Percentiles rank a stretch among this genome's conserved stretches.
Evolutionary conservation across 257 asterid genomes (phyloP).

Genomic region (Lycium ferocissimum): DNA sequence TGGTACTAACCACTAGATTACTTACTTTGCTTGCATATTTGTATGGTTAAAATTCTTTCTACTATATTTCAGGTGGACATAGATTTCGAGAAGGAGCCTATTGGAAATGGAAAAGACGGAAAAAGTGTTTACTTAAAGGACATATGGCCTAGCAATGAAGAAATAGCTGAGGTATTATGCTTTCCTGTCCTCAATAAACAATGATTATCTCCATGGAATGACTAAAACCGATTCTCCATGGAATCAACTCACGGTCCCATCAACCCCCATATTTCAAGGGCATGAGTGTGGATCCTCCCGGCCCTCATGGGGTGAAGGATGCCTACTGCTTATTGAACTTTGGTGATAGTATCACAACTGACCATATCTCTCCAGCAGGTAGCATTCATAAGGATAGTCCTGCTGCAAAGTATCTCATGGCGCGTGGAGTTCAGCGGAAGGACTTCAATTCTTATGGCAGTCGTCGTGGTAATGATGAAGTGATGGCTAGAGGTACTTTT

Average conservation of each 20-base stretch:
- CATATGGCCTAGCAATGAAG: slow-evolving; percentile 89
- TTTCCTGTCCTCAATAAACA: slow-evolving; percentile 5
- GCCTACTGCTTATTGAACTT: slow-evolving; percentile 86
- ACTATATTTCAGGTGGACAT: slow-evolving; percentile 70
- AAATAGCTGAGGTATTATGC: slow-evolving; percentile 73
- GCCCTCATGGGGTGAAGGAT: slow-evolving; percentile 80
- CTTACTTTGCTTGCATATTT: neutral
- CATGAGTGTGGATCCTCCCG: slow-evolving; percentile 89
- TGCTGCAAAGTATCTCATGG: slow-evolving; percentile 83
- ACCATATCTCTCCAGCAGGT: slow-evolving; percentile 97
- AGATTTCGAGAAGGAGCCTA: slow-evolving; percentile 88
- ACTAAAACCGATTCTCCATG: slow-evolving; percentile 42
- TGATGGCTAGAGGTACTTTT: slow-evolving; percentile 97
- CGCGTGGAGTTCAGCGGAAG: slow-evolving; percentile 84
- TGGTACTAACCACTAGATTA: neutral
- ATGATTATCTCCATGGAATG: neutral
- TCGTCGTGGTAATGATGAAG: slow-evolving; percentile 96
- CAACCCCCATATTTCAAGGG: slow-evolving; percentile 90
- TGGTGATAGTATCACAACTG: slow-evolving; percentile 97
- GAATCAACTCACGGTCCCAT: slow-evolving; percentile 78
- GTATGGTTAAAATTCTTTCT: neutral
- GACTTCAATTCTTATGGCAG: slow-evolving; percentile 97
- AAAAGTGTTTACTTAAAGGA: slow-evolving; percentile 73
- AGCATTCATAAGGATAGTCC: slow-evolving; percentile 95
- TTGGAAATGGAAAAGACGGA: slow-evolving; percentile 90